Evolutionary conservation across 306 rosid species (phyloP).

Genomic region (Myrica gale): DNA sequence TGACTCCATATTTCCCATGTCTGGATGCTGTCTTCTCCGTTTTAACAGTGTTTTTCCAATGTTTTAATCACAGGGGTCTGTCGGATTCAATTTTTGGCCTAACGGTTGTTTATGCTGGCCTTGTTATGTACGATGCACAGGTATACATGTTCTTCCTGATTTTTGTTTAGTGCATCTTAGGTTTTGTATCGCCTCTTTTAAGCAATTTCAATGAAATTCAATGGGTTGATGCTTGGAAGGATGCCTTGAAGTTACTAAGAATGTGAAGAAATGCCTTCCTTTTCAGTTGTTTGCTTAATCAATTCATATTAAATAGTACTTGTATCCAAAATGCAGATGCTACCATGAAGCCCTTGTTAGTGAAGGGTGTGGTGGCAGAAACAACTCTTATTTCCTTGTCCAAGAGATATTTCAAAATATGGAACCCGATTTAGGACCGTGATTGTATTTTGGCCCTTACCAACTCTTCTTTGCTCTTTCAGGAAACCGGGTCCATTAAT

Average conservation of each 20-base stretch:
- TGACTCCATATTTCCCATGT: neutral
- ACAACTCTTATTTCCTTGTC: too few relatives aligned
- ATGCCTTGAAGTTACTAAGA: neutral
- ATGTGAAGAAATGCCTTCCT: neutral
- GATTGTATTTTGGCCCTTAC: neutral
- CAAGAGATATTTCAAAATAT: neutral
- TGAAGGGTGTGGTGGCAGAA: neutral
- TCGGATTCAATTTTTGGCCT: conserved; percentile 86
- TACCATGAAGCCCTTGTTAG: neutral
- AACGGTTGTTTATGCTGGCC: conserved; percentile 80
- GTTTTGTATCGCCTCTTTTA: neutral
- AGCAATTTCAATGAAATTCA: neutral
- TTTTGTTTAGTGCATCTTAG: neutral
- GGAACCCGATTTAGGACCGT: neutral
- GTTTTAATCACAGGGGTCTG: conserved; percentile 58
- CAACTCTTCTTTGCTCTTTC: neutral
- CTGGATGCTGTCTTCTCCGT: neutral
- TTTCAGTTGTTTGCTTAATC: neutral
- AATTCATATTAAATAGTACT: neutral
- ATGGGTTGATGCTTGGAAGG: neutral
- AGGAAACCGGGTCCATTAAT: too few relatives aligned
- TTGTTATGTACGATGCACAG: conserved; percentile 97
- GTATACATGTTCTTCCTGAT: conserved; percentile 31
- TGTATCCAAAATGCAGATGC: neutral
- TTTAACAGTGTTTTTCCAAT: neutral